Conservation (phyloP, 2,329 filamentous ascomycete genomes). For the Paracoccidioides lutzii region DNA sequence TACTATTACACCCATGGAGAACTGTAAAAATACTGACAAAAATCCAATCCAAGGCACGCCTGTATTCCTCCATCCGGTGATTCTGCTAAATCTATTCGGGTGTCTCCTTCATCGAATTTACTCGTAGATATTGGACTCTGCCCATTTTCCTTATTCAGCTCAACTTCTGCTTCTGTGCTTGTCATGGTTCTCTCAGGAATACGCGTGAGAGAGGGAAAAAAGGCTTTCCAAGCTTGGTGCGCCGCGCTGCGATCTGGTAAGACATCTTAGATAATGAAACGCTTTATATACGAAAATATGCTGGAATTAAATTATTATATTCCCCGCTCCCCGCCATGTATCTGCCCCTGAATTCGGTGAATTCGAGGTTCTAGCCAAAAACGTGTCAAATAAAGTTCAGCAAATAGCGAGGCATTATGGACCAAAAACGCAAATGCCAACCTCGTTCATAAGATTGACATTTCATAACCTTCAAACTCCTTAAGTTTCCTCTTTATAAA, state of each 20-base stretch:
- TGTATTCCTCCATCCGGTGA: conserved; percentile 17
- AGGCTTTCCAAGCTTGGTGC: not conserved
- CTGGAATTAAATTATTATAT: not conserved
- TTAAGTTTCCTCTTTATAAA: not conserved
- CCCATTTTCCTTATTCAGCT: not conserved
- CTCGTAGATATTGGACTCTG: not conserved
- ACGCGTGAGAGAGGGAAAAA: not conserved
- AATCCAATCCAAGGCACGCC: conserved; percentile 35
- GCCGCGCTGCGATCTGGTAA: not conserved
- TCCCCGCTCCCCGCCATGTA: not conserved
- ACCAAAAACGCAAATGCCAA: conserved; percentile 15
- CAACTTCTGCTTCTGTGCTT: not conserved
- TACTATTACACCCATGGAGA: conserved; percentile 23
- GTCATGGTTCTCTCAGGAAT: not conserved
- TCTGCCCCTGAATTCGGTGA: not conserved
- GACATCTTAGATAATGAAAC: not conserved
- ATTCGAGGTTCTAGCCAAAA: not conserved
- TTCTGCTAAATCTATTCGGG: conserved; percentile 16
- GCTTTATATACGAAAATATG: not conserved
- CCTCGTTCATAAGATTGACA: not conserved
- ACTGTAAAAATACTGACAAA: conserved; percentile 24
- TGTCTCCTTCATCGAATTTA: not conserved
- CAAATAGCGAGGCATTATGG: conserved; percentile 14
- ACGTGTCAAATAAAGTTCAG: conserved; percentile 7
- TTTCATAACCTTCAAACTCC: not conserved